Percentiles rank a stretch among this genome's conserved stretches.
phyloP scores from a whole-genome alignment of 768 basidiomycete genomes.

The Asterophora parasitica region DNA sequence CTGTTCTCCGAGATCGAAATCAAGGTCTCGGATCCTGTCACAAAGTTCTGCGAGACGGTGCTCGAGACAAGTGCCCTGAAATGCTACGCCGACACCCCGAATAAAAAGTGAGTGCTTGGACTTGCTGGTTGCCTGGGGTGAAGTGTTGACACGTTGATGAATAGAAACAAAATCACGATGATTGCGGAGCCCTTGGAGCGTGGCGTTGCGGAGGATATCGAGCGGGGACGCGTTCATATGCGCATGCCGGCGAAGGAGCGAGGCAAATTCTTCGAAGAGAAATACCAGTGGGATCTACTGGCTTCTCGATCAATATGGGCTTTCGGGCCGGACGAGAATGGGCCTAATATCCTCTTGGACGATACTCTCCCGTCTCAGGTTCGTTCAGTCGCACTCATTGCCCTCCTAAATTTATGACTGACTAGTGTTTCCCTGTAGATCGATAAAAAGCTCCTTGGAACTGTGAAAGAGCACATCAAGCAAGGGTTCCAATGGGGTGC shows the following conservation, averaged over 20 bases:
- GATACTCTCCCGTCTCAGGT: constrained; percentile 96
- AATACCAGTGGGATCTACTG: constrained; percentile 97
- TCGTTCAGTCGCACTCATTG: constrained; percentile 12
- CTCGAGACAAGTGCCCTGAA: constrained; percentile 96
- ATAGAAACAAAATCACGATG: constrained; percentile 97
- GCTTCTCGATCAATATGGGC: constrained; percentile 99
- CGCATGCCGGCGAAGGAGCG: constrained; percentile 93
- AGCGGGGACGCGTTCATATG: constrained; percentile 89
- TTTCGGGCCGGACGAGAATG: constrained; percentile 95
- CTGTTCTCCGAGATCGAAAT: constrained; percentile 98
- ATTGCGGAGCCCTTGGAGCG: constrained; percentile 97
- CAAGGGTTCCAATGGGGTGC: constrained; percentile 99
- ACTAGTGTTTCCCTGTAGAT: constrained; percentile 41
- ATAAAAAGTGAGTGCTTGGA: constrained; percentile 78
- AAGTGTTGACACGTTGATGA: constrained; percentile 12
- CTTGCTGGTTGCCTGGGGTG: neutral
- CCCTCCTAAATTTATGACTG: neutral
- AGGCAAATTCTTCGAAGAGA: constrained; percentile 93
- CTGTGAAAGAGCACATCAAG: constrained; percentile 92
- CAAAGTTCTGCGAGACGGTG: constrained; percentile 97
- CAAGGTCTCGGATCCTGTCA: constrained; percentile 98
- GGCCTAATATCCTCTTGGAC: constrained; percentile 90
- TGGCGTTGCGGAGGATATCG: constrained; percentile 95
- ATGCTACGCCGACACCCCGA: constrained; percentile 98
- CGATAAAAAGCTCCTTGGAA: constrained; percentile 87